These are phyloP conservation scores for Tuber umbilicatum DNA, from an alignment of 495 filamentous ascomycete genomes.

Conservation along the genomic window DNA sequence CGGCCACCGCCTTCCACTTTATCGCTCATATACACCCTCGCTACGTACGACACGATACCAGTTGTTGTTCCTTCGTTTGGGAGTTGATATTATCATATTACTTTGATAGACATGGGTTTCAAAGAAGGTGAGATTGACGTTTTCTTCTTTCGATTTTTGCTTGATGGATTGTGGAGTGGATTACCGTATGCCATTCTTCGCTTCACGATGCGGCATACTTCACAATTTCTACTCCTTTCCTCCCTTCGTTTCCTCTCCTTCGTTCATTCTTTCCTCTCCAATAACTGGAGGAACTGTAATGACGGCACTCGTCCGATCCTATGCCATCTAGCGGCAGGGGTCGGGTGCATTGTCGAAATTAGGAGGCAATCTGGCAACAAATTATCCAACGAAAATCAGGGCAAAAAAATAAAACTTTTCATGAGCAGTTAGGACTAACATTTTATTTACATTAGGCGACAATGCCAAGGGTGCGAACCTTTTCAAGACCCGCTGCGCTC, in stretches of 20 bases:
- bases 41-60: background rate
- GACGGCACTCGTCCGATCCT: background rate
- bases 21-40: background rate
- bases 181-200: background rate
- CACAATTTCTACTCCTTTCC: background rate
- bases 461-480: slow-evolving; percentile 95
- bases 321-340: background rate
- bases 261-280: background rate
- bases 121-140: background rate
- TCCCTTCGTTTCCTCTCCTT: background rate
- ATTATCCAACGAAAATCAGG: background rate
- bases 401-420: background rate
- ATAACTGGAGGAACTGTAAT: background rate
- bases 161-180: background rate
- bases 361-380: background rate
- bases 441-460: slow-evolving; percentile 58
- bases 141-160: background rate
- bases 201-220: background rate
- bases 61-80: background rate
- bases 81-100: background rate
- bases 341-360: background rate
- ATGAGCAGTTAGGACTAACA: background rate
- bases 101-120: slow-evolving; percentile 2
- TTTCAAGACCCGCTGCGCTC: slow-evolving; percentile 98
- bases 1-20: background rate